Evolutionary conservation across 2,329 filamentous ascomycete genomes (phyloP).

Genomic region (Fusarium papillatum): DNA sequence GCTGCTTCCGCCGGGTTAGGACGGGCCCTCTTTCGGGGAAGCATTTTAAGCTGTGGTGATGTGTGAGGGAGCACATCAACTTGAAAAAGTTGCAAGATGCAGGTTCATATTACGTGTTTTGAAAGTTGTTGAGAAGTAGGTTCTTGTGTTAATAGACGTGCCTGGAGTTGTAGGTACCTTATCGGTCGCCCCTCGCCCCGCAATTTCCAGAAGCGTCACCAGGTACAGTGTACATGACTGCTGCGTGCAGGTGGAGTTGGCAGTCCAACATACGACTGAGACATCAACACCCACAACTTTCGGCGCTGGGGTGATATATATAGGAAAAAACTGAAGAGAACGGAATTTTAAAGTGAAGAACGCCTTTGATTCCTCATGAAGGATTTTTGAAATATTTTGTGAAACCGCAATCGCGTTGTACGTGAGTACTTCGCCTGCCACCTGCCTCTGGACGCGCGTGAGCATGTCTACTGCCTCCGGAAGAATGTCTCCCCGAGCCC

Average conservation of each 20-base stretch:
- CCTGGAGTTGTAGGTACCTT: constrained; percentile 23
- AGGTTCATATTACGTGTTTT: constrained; percentile 19
- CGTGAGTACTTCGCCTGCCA: background rate
- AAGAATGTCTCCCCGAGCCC: background rate
- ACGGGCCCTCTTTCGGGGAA: constrained; percentile 51
- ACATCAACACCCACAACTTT: background rate
- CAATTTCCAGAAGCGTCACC: background rate
- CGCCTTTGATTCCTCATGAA: background rate
- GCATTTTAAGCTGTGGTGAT: constrained; percentile 40
- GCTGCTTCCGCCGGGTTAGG: constrained; percentile 44
- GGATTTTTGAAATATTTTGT: background rate
- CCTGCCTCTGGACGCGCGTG: background rate
- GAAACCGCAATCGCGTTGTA: background rate
- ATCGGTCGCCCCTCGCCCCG: constrained; percentile 12
- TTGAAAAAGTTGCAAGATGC: background rate
- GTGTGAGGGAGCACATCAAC: constrained; percentile 19
- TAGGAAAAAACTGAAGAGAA: background rate
- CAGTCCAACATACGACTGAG: background rate
- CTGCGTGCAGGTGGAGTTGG: background rate
- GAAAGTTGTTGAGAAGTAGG: constrained; percentile 14
- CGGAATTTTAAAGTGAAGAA: no score
- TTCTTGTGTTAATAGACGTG: constrained; percentile 41
- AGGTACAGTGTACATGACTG: constrained; percentile 2
- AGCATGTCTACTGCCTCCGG: background rate
- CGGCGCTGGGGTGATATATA: background rate